phyloP scores from a whole-genome alignment of 2,329 filamentous ascomycete genomes.

The Fusarium sp. region DNA sequence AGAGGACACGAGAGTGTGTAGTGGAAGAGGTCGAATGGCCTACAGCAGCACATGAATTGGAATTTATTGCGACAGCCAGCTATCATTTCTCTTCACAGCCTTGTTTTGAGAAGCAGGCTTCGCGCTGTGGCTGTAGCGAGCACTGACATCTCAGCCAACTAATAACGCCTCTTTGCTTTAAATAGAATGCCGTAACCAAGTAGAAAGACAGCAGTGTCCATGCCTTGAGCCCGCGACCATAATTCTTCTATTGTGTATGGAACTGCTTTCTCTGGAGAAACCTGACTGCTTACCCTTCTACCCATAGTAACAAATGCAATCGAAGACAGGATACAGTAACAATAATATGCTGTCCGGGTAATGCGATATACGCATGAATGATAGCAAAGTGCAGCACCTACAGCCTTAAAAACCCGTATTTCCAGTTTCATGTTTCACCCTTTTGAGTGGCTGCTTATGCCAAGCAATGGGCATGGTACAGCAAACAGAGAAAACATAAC shows the following conservation, averaged over 20 bases:
- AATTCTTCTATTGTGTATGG: not conserved
- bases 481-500: not conserved
- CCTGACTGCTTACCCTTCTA: not conserved
- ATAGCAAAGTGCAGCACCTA: not conserved
- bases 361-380: not conserved
- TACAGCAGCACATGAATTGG: accelerated
- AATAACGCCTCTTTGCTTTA: not conserved
- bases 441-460: not conserved
- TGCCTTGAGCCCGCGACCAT: not conserved
- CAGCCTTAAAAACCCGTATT: not conserved
- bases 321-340: not conserved
- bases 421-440: not conserved
- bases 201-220: not conserved
- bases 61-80: not conserved
- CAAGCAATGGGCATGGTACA: not conserved
- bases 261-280: not conserved
- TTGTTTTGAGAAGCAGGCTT: not conserved
- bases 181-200: not conserved
- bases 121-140: not conserved
- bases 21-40: accelerated
- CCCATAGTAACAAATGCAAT: not conserved
- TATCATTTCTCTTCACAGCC: not conserved
- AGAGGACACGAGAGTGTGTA: not conserved
- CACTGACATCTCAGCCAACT: not conserved
- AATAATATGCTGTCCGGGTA: not conserved